Evolutionary conservation across 2,329 filamentous ascomycete species (phyloP).

Genomic region (Sporothrix euskadiensis): DNA sequence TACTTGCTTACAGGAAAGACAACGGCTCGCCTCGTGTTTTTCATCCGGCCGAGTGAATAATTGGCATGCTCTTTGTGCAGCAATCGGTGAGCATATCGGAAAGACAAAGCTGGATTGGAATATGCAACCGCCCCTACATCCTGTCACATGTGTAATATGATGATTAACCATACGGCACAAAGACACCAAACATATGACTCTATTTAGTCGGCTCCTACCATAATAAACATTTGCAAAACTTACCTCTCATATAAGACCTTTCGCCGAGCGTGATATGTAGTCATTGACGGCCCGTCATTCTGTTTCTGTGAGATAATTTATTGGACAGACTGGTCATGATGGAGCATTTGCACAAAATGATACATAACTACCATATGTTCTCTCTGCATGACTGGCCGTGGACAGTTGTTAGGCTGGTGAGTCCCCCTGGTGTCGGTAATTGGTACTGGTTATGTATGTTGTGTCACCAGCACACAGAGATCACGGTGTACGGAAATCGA

Average conservation of each 20-base stretch:
- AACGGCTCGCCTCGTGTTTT: neutral
- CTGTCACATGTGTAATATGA: too few species aligned
- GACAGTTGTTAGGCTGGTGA: neutral
- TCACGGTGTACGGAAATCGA: conserved; percentile 1
- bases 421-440: neutral
- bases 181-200: neutral
- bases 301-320: too few species aligned
- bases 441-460: neutral
- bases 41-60: neutral
- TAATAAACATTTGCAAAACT: too few species aligned
- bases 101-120: neutral
- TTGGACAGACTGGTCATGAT: neutral
- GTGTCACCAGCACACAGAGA: conserved; percentile 13
- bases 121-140: neutral
- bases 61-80: neutral
- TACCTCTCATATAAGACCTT: neutral
- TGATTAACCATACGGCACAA: neutral
- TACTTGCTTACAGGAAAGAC: neutral
- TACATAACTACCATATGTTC: neutral
- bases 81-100: neutral
- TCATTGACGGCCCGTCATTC: too few species aligned
- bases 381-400: neutral
- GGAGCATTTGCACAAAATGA: neutral
- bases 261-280: neutral
- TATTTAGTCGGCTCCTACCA: too few species aligned